Conservation (phyloP, 2,329 filamentous ascomycete genomes). For the Tympanopsis confertula region DNA sequence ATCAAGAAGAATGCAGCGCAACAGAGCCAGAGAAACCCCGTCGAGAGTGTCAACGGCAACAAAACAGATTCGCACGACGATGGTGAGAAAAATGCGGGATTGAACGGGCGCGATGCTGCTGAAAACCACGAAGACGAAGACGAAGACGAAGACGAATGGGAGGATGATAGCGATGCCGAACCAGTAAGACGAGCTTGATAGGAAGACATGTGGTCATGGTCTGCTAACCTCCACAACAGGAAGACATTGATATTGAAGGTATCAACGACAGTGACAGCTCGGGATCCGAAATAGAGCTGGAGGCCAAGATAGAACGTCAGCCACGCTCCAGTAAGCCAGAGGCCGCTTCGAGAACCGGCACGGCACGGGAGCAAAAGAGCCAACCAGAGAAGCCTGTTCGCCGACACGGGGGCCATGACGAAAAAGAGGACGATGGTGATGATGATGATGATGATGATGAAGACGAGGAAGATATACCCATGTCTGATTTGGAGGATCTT, state of each 20-base stretch:
- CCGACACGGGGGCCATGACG: constrained; percentile 9
- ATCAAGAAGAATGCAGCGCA: constrained; percentile 18
- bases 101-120: constrained; percentile 24
- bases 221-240: constrained; percentile 4
- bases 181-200: constrained; percentile 8
- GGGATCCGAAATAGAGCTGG: constrained; percentile 67
- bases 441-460: constrained; percentile 56
- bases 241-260: constrained; percentile 35
- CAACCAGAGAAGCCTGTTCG: constrained; percentile 13
- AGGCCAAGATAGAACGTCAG: constrained; percentile 53
- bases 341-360: constrained; percentile 20
- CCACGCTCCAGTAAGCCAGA: constrained; percentile 34
- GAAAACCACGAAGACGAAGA: constrained; percentile 23
- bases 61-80: constrained; percentile 10
- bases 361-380: constrained; percentile 31
- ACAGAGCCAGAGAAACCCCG: constrained; percentile 16
- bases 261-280: constrained; percentile 50
- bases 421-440: constrained; percentile 34
- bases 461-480: constrained; percentile 76
- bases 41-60: constrained; percentile 10
- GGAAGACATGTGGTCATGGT: constrained; percentile 13
- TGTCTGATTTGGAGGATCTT: constrained; percentile 73
- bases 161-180: constrained; percentile 12
- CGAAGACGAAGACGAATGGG: constrained; percentile 14
- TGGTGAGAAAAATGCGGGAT: constrained; percentile 10